Evolutionary conservation across 345 rosid genomes (phyloP), one percentile per base, ranked within the genome.

Genomic region (Leavenworthia alabamica): DNA sequence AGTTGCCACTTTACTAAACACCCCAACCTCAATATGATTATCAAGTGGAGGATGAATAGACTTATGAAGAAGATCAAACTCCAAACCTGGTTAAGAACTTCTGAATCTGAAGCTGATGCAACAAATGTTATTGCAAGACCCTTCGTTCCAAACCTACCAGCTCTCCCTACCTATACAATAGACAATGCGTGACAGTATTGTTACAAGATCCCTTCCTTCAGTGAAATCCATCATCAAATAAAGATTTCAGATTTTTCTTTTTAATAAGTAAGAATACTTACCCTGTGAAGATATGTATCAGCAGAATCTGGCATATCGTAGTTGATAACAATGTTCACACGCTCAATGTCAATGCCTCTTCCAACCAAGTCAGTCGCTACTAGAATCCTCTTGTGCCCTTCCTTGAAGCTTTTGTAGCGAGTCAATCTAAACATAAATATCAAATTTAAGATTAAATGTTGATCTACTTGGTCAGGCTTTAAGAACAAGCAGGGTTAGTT

Each of bases 221-320:
- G 1, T 36, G 19, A 9, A 22, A 23, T 20, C 22, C 45, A 66
- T 11, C 17, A 52, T 29, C 17, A 4, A 2, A 1, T 1, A 1
- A 20, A 20, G 22, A n/a, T n/a, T 20, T 20, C 22, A 20, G 22
- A 2, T 20, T 20, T 20, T 20, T n/a, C n/a, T 20, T 20, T 20
- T 20, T 20, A 0, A 29, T 14, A 23, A 15, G 26, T 16, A 26
- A 9, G 2, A 23, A 29, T 17, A 17, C 56, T 13, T 62, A 94
- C 99, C 88, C 99, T 86, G 81, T 94, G 99, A 19, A 94, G 82
- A 39, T 94, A 94, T 1, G 99, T 94, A 52, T 90, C 99, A 4
- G 97, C 99, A 54, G 99, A 90, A 75, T 94, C 97, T 4, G 99
- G 99, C 99, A 94, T 94, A 73, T 94, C 97, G 54, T 90, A 94